Base-by-base conservation (phyloP, 371 early-diverging fungal species). In the Mortierella sp. region DNA sequence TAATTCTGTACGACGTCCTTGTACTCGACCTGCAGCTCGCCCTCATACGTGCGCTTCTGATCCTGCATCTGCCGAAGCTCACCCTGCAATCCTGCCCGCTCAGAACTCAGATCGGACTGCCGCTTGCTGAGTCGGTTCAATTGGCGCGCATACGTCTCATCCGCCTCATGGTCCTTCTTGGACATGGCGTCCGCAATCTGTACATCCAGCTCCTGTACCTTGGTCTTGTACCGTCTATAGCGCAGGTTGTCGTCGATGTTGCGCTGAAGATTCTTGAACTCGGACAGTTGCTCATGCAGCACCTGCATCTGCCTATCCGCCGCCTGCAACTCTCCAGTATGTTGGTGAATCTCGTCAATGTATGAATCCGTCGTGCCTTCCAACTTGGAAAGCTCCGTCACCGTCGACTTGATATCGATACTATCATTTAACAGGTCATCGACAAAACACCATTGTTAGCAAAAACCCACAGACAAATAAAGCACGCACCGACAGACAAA, bases 21-120 rank as follows among this genome's bases (percentile, higher is more conserved):
- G 88, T 96, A 99, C 52, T 98, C 95, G 0, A 81, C 90, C 14
- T 85, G 64, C 22, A 99, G 79, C 73, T 97, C 96, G 9, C 85
- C 74, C 31, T 91, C 84, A 39, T 92, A 87, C 13, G 88, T 81
- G 7, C 80, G 79, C 7, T 89, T 85, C 77, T 95, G 93, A 41
- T 92, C 92, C 79, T 95, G 91, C 67, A 99, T 85, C 82, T 99
- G 97, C 73, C 92, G 94, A 40, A 95, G 75, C 81, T 97, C 97
- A 37, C 99, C 99, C 37, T 90, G 86, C 13, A 97, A 68, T 8
- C 90, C 89, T 6, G 96, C 94, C 13, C 92, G 89, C 85, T 93
- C 91, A n/a, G 87, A 86, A 40, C 88, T 84, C 4, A 92, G 63
- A 43, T 82, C 68, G 6, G 89, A 87, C 71, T 92, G 91, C 26